Conservation (phyloP, 176 grass and related monocot species). For the Bromus sterilis region DNA sequence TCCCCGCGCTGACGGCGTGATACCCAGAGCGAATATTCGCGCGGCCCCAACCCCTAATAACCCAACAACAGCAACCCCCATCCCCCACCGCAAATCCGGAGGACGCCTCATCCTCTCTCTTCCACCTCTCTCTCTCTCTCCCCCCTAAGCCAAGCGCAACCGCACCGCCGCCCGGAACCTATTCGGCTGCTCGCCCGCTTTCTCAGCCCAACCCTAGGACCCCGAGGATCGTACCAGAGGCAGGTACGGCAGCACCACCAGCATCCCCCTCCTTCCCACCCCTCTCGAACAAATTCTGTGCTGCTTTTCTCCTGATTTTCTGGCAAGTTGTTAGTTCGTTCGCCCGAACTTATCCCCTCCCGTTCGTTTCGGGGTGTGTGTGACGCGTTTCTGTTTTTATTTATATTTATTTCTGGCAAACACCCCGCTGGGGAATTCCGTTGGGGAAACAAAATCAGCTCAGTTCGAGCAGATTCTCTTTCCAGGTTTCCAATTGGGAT, state of each 20-base stretch:
- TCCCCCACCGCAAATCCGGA: conserved; percentile 20
- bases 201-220: background rate
- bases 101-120: background rate
- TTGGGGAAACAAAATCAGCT: background rate
- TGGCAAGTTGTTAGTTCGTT: background rate
- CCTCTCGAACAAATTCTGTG: no score
- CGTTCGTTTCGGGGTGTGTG: background rate
- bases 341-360: background rate
- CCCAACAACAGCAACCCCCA: no score
- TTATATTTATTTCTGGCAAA: background rate
- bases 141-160: background rate
- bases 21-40: no score
- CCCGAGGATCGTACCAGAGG: background rate
- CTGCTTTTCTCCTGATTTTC: background rate
- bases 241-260: background rate
- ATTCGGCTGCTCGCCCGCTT: background rate
- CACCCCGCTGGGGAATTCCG: background rate
- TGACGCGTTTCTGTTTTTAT: background rate
- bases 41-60: no score
- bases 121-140: background rate
- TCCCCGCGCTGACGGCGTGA: conserved; percentile 1
- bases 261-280: background rate
- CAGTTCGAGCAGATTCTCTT: background rate
- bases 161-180: background rate
- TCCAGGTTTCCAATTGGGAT: background rate